Base-by-base conservation (phyloP, 2,329 filamentous ascomycete genomes). In the Fonsecaea pedrosoi region DNA sequence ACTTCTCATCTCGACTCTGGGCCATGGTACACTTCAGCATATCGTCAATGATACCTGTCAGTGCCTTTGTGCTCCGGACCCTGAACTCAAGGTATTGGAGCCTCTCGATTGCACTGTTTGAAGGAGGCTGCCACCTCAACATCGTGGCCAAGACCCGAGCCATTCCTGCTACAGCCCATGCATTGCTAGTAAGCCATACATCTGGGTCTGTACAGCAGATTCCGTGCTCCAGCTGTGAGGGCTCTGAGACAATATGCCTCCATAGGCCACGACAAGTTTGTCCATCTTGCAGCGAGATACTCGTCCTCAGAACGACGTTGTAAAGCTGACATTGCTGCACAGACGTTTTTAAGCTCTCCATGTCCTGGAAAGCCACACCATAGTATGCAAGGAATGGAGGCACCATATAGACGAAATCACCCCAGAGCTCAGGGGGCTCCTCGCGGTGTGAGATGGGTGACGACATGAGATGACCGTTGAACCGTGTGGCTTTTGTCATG, bases 341-440 rank as follows among this genome's bases (percentile, higher is more conserved):
- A 2, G 80, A 77, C 64, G 78, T 75, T n/a, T 72, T 69, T 32
- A 82, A 65, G 18, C 79, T 66, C 7, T 60, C 69, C 12, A 75
- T 37, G 61, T 83, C 75, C n/a, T 75, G 71, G 0, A 71, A 74
- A 13, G 76, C 77, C 7, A 82, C 78, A 32, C 76, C 82, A 71
- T 80, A 80, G 70, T 82, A 84, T 3, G 82, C 82, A 18, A 84
- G 73, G 50, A 81, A 81, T 1, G 83, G 82, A n/a, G 82, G 82
- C 1, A 78, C 79, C 82, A 84, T 84, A 70, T 81, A 82, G 6
- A 83, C 65, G 69, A 80, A 82, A 71, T 85, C 83, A 13, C 82
- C 78, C 81, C 82, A 84, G 9, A 84, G 74, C 65, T 84, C 81
- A 3, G 78, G 70, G 6, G 76, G 74, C 15, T 78, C 75, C 30